Evolutionary conservation across 331 rosid species (phyloP).

Genomic region (Pyrus hybrid): DNA sequence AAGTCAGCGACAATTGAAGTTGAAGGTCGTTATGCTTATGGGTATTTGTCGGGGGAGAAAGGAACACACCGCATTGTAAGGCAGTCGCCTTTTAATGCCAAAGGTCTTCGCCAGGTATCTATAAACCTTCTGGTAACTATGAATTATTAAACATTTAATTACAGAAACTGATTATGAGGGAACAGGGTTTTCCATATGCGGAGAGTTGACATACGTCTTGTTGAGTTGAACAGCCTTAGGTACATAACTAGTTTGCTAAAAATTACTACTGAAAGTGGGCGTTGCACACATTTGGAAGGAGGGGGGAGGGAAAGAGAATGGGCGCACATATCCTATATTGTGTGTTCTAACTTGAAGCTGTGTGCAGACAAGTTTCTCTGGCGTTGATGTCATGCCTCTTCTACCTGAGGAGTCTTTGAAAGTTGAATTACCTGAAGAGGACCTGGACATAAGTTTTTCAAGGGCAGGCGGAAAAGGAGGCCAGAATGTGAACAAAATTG

Average conservation of each 20-base stretch:
- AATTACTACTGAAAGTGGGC: background rate
- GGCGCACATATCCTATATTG: background rate
- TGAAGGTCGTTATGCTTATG: constrained; percentile 95
- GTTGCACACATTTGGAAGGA: no score
- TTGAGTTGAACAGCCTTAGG: background rate
- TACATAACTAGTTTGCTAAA: background rate
- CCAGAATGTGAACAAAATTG: constrained; percentile 95
- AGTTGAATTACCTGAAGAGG: constrained; percentile 94
- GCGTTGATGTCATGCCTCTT: constrained; percentile 95
- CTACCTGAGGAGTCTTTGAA: constrained; percentile 80
- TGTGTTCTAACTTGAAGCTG: constrained; percentile 17
- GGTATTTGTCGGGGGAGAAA: constrained; percentile 94
- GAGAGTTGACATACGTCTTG: background rate
- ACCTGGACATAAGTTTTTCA: constrained; percentile 76
- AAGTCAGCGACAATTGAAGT: constrained; percentile 91
- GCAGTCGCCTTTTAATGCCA: constrained; percentile 90
- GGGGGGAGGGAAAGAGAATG: background rate
- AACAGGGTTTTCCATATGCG: background rate
- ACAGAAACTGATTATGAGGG: background rate
- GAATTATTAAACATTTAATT: background rate
- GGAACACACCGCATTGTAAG: constrained; percentile 94
- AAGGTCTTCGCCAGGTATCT: constrained; percentile 95
- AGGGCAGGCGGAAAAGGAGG: constrained; percentile 99
- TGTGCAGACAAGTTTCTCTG: constrained; percentile 90
- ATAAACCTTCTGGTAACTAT: background rate